phyloP scores from a whole-genome alignment of 1,284 basidiomycete species.

The Earliella scabrosa region DNA sequence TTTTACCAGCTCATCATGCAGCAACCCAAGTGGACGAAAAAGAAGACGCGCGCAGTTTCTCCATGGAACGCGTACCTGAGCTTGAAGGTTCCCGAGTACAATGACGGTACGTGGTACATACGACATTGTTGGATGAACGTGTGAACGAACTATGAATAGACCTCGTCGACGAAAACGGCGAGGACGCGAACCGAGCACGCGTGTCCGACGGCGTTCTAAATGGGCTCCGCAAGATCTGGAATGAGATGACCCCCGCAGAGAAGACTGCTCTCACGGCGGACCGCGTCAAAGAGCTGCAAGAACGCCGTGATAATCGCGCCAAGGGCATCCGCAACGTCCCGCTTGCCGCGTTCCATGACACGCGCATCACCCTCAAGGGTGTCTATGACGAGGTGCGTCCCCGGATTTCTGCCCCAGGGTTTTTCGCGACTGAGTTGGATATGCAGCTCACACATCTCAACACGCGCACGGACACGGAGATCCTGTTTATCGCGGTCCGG shows the following conservation, averaged over 20 bases:
- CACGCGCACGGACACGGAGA: conserved; percentile 19
- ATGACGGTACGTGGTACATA: neutral
- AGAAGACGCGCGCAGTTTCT: neutral
- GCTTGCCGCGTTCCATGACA: neutral
- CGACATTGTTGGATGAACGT: no score
- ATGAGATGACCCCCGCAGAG: neutral
- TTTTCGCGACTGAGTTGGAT: neutral
- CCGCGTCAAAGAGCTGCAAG: neutral
- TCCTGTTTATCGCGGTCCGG: conserved; percentile 11
- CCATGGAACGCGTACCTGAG: conserved; percentile 3
- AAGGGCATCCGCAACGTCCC: neutral
- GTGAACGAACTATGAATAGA: no score
- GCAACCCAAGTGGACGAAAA: neutral
- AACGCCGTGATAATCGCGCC: neutral
- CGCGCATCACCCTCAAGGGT: neutral
- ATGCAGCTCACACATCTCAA: conserved; percentile 12
- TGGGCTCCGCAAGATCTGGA: neutral
- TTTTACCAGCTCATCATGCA: neutral
- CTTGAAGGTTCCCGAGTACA: neutral
- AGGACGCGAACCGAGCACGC: neutral
- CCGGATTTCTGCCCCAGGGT: neutral
- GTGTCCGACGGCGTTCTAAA: neutral
- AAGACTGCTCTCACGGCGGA: neutral
- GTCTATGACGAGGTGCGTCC: neutral
- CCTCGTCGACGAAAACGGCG: no score